phyloP scores from a whole-genome alignment of 2,329 filamentous ascomycete genomes.

The Talaromyces funiculosus region DNA sequence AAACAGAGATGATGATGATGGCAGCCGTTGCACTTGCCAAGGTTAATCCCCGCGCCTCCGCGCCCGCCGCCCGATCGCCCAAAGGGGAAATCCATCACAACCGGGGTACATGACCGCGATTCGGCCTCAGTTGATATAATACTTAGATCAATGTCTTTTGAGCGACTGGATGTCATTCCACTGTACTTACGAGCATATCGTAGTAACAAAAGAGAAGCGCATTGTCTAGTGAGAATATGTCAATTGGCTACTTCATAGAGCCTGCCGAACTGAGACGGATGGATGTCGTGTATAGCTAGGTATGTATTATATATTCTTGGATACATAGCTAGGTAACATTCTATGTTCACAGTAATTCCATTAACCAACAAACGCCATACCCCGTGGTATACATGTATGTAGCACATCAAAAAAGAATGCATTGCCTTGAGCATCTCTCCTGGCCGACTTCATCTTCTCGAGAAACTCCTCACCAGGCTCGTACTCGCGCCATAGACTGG shows the following conservation, averaged over 20 bases:
- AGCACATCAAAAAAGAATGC: slow-evolving; percentile 66
- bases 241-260: neutral
- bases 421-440: slow-evolving; percentile 83
- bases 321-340: too few species aligned
- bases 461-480: slow-evolving; percentile 76
- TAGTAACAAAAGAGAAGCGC: neutral
- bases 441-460: slow-evolving; percentile 59
- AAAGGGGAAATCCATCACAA: neutral
- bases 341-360: neutral
- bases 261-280: neutral
- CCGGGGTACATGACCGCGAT: neutral
- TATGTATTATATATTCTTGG: neutral
- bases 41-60: slow-evolving; percentile 6
- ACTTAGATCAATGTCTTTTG: neutral
- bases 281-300: neutral
- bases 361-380: neutral
- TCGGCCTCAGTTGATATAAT: neutral
- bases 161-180: too few species aligned
- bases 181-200: neutral
- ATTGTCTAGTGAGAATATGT: neutral
- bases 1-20: neutral
- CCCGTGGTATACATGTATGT: too few species aligned
- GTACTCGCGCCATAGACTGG: slow-evolving; percentile 92
- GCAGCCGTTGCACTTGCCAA: neutral
- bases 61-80: neutral